phyloP scores from a whole-genome alignment of 2,329 filamentous ascomycete genomes.

The Fonsecaea nubica region DNA sequence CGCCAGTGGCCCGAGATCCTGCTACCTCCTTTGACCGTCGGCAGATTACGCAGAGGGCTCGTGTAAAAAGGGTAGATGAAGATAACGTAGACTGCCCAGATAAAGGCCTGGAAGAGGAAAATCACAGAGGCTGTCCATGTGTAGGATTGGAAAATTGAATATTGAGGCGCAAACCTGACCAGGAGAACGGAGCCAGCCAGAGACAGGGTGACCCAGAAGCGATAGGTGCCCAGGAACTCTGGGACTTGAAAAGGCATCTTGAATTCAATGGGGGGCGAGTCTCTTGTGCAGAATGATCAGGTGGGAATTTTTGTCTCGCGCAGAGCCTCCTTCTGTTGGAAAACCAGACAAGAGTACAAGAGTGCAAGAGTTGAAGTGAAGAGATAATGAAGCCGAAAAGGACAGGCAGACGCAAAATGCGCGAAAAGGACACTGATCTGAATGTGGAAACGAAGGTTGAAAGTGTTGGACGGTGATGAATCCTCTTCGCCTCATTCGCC shows the following conservation, averaged over 20 bases:
- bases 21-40: constrained; percentile 56
- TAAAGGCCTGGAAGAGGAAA: constrained; percentile 38
- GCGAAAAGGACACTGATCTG: neutral
- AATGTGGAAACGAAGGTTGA: neutral
- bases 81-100: constrained; percentile 45
- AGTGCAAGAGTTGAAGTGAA: neutral
- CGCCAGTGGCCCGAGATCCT: constrained; percentile 55
- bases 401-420: constrained; percentile 4
- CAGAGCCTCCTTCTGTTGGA: neutral
- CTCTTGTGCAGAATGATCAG: neutral
- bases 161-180: constrained; percentile 41
- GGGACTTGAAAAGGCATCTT: constrained; percentile 53
- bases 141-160: constrained; percentile 43
- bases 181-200: constrained; percentile 31
- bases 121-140: constrained; percentile 39
- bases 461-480: neutral
- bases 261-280: constrained; percentile 49
- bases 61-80: constrained; percentile 65
- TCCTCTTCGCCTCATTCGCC: neutral
- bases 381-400: neutral
- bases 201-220: constrained; percentile 35
- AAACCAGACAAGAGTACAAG: neutral
- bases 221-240: constrained; percentile 31
- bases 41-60: constrained; percentile 64
- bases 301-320: neutral